Percentiles rank a stretch among this genome's conserved stretches.
These are phyloP conservation scores for Podaxis mareebaensis DNA, from an alignment of 768 basidiomycete genomes.

Conservation along the genomic window DNA sequence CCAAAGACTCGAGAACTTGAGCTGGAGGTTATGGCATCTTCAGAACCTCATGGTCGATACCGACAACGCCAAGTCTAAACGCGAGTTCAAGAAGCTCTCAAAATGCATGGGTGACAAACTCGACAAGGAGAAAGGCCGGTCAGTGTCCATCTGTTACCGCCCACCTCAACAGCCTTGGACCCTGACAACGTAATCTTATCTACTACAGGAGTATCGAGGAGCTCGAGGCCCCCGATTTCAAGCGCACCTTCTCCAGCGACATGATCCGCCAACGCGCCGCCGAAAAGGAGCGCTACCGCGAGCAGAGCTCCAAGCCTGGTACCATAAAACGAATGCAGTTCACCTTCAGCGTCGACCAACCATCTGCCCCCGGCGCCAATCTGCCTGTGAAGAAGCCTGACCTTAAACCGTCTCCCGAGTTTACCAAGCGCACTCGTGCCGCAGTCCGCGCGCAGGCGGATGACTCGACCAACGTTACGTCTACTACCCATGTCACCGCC, in stretches of 20 bases:
- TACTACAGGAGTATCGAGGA: slow-evolving; percentile 74
- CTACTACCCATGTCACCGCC: slow-evolving; percentile 1
- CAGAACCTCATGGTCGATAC: slow-evolving; percentile 90
- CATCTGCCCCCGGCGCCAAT: slow-evolving; percentile 44
- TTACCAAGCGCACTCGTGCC: slow-evolving; percentile 48
- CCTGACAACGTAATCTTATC: slow-evolving; percentile 27
- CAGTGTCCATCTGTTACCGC: slow-evolving; percentile 30
- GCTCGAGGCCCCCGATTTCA: slow-evolving; percentile 82
- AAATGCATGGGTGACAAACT: slow-evolving; percentile 90
- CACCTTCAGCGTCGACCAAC: slow-evolving; percentile 83
- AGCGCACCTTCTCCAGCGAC: slow-evolving; percentile 75
- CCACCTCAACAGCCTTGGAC: slow-evolving; percentile 31
- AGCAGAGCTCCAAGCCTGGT: slow-evolving; percentile 65
- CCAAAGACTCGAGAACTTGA: slow-evolving; percentile 87
- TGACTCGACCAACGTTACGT: slow-evolving; percentile 20
- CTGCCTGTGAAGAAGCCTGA: slow-evolving; percentile 63
- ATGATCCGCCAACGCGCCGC: slow-evolving; percentile 78
- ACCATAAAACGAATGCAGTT: slow-evolving; percentile 89
- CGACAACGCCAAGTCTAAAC: slow-evolving; percentile 86
- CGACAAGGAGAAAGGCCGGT: slow-evolving; percentile 92
- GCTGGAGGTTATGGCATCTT: slow-evolving; percentile 91
- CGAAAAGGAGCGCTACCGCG: slow-evolving; percentile 80
- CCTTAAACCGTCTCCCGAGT: slow-evolving; percentile 64
- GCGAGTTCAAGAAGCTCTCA: slow-evolving; percentile 88
- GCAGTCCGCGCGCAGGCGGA: slow-evolving; percentile 34